Conservation (phyloP, 805 yeast species). For the Candida taoyuanica region DNA sequence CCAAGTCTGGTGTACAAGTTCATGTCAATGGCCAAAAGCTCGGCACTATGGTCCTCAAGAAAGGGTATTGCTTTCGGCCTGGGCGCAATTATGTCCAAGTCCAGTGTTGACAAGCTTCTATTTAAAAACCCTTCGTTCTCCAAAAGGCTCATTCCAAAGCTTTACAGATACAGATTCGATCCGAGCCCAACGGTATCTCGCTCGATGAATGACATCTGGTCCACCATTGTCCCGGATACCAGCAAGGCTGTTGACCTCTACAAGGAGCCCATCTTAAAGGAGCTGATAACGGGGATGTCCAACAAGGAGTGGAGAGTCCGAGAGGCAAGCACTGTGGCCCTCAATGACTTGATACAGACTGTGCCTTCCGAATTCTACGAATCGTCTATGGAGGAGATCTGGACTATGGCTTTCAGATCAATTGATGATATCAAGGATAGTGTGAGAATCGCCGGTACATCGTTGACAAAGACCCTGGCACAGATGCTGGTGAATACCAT, state of each 20-base stretch:
- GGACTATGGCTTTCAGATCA: slow-evolving; percentile 84
- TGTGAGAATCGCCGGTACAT: slow-evolving; percentile 76
- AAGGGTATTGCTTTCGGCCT: slow-evolving; percentile 94
- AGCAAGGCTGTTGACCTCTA: slow-evolving; percentile 48
- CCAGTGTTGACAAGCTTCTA: slow-evolving; percentile 62
- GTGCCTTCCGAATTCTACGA: slow-evolving; percentile 48
- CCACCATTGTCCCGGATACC: slow-evolving; percentile 54
- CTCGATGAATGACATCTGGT: slow-evolving; percentile 91
- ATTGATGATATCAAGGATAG: slow-evolving; percentile 95
- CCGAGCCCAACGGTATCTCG: slow-evolving; percentile 70
- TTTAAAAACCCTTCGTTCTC: slow-evolving; percentile 50
- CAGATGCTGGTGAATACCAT: slow-evolving; percentile 55
- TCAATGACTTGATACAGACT: slow-evolving; percentile 65
- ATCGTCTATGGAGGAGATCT: slow-evolving; percentile 54
- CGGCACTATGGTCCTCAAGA: slow-evolving; percentile 87
- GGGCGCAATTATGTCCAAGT: slow-evolving; percentile 76
- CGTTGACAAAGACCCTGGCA: slow-evolving; percentile 63
- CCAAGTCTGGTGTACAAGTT: slow-evolving; percentile 91
- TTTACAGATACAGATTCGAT: slow-evolving; percentile 81
- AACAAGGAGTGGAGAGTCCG: slow-evolving; percentile 90
- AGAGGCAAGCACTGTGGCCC: slow-evolving; percentile 76
- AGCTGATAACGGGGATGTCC: slow-evolving; percentile 64
- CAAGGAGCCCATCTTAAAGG: slow-evolving; percentile 56
- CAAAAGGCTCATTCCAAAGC: slow-evolving; percentile 66
- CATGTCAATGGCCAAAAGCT: slow-evolving; percentile 85